Percentiles rank a stretch among this genome's conserved stretches.
Evolutionary conservation across 2,329 filamentous ascomycete genomes (phyloP).

Genomic region (Cordyceps javanica): DNA sequence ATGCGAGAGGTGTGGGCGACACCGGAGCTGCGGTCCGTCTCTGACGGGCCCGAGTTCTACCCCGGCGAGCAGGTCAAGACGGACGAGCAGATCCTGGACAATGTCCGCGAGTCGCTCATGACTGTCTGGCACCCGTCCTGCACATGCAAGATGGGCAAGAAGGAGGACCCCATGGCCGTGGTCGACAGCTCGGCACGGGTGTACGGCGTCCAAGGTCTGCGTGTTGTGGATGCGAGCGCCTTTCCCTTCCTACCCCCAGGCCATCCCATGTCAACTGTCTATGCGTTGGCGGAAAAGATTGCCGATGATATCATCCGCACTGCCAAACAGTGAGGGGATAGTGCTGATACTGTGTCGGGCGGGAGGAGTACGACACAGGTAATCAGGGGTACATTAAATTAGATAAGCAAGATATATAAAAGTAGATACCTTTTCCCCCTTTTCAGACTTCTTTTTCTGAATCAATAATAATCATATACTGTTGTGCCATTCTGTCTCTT

Average conservation of each 20-base stretch:
- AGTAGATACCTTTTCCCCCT: too few relatives aligned
- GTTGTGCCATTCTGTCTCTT: too few relatives aligned
- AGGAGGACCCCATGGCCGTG: constrained; percentile 52
- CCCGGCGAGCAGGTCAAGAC: constrained; percentile 29
- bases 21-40: constrained; percentile 19
- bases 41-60: constrained; percentile 30
- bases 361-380: too few relatives aligned
- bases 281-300: constrained; percentile 23
- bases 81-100: background rate
- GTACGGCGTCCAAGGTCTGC: constrained; percentile 44
- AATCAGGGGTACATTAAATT: too few relatives aligned
- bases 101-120: background rate
- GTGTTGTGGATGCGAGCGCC: constrained; percentile 55
- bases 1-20: constrained; percentile 27
- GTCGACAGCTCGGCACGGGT: constrained; percentile 52
- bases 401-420: too few relatives aligned
- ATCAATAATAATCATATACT: too few relatives aligned
- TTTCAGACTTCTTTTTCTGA: too few relatives aligned
- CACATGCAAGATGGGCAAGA: constrained; percentile 32
- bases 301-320: constrained; percentile 15
- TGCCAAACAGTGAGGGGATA: background rate
- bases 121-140: constrained; percentile 9
- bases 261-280: constrained; percentile 19
- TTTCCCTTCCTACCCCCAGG: constrained; percentile 28
- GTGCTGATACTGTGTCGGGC: background rate